Evolutionary conservation across 768 basidiomycete genomes (phyloP), one percentile per base, ranked within the genome.

Genomic region (Mycena epipterygia): DNA sequence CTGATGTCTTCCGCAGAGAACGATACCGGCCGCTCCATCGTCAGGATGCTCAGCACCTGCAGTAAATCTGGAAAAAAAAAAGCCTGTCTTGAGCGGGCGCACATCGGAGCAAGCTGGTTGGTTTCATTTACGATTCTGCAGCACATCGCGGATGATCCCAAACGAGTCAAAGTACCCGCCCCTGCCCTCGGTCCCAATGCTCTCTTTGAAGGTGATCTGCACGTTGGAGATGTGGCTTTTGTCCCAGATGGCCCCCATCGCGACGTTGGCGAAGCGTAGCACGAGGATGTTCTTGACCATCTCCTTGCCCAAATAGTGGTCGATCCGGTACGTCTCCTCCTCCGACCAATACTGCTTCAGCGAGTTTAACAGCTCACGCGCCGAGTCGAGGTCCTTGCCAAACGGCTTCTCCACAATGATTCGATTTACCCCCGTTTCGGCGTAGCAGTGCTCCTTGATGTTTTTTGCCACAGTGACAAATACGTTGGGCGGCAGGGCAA

Each of bases 141-240:
- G 85, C 68, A 99, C 87, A 81, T 99, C 97, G 77, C 97, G 93
- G 80, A 99, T 97, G 79, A 99, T 99, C 59, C 98, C 98, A 83
- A 98, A 99, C 83, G 98, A 96, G 80, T 99, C 97, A 84, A 99
- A 99, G 88, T 99, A 99, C 29, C 98, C 97, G 23, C 97, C 97
- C 73, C 98, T 94, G n/a, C 97, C 97, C 80, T 99, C 98, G 58
- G 97, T 99, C 29, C 98, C 97, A 78, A 99, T 98, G 2, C 96
- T 95, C 82, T 99, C 98, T 86, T 99, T 99, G 90, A 99, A 98
- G 17, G 96, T 98, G 83, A 99, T 98, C 81, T 99, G 98, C 42
- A 99, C 96, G 79, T 96, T 99, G 83, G 89, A 91, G 84, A 99
- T 93, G 71, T 91, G 95, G 82, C 95, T 95, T 82, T 95, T 97